Evolutionary conservation across 2,329 filamentous ascomycete genomes (phyloP).

Genomic region (Colletotrichum navitas): DNA sequence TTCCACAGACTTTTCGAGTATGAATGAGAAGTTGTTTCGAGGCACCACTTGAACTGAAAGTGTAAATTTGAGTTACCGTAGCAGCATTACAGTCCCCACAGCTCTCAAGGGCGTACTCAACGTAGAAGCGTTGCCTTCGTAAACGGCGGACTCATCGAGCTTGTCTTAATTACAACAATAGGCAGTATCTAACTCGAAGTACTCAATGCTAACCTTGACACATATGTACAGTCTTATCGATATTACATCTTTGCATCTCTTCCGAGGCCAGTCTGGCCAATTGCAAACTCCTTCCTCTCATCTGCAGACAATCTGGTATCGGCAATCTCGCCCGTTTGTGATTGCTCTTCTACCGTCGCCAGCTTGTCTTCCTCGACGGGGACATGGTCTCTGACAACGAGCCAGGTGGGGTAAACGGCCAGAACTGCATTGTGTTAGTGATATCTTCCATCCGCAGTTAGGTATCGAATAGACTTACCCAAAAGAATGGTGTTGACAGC

Average conservation of each 20-base stretch:
- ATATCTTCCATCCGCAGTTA: background rate
- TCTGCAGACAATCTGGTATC: conserved; percentile 26
- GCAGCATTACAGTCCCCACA: too few relatives aligned
- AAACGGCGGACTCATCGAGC: background rate
- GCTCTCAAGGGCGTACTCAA: too few relatives aligned
- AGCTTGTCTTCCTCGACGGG: conserved; percentile 45
- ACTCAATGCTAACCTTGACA: too few relatives aligned
- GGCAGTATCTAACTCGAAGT: background rate
- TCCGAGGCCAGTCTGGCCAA: conserved; percentile 32
- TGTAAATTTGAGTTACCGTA: too few relatives aligned
- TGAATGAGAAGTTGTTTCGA: too few relatives aligned
- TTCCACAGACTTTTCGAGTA: too few relatives aligned
- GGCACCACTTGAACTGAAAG: too few relatives aligned
- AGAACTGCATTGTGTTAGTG: conserved; percentile 44
- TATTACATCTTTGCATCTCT: conserved; percentile 30
- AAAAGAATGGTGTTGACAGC: conserved; percentile 56
- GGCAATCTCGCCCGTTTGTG: conserved; percentile 11
- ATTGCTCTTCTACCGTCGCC: conserved; percentile 13
- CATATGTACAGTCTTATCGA: background rate
- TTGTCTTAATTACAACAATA: background rate
- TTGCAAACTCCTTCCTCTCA: conserved; percentile 27
- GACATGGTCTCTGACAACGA: conserved; percentile 49
- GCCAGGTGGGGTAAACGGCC: conserved; percentile 48
- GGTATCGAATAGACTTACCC: conserved; percentile 45
- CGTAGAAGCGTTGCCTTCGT: too few relatives aligned